Evolutionary conservation across 2,329 filamentous ascomycete species (phyloP).

Genomic region (Microcyclospora pomicola): DNA sequence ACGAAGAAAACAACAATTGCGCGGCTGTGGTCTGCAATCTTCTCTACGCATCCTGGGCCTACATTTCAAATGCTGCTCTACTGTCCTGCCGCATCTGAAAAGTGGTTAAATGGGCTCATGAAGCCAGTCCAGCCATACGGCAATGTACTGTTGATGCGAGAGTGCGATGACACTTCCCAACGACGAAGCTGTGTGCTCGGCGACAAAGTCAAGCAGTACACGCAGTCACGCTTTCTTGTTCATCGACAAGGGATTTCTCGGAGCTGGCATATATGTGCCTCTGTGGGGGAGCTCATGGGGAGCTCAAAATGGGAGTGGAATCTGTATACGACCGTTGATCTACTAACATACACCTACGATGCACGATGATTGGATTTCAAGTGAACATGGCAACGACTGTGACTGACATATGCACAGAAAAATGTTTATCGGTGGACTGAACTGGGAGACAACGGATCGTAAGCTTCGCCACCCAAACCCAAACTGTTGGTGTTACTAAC

Average conservation of each 20-base stretch:
- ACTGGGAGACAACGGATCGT: slow-evolving; percentile 99
- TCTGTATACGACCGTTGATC: slow-evolving; percentile 2
- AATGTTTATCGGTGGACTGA: slow-evolving; percentile 98
- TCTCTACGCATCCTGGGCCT: background rate
- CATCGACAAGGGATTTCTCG: background rate
- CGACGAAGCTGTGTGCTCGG: background rate
- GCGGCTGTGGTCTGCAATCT: background rate
- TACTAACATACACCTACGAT: slow-evolving; percentile 5
- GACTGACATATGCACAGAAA: slow-evolving; percentile 46
- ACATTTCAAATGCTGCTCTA: background rate
- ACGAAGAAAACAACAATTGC: slow-evolving; percentile 3
- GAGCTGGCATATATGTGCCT: background rate
- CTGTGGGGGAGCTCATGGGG: background rate
- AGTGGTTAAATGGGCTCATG: background rate
- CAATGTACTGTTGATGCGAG: background rate
- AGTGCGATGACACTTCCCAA: background rate
- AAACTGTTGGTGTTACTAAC: slow-evolving; percentile 16
- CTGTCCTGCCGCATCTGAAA: background rate
- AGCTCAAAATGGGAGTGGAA: background rate
- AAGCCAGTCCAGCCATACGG: background rate
- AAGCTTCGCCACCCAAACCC: slow-evolving; percentile 31
- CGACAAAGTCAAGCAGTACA: background rate
- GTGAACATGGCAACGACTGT: slow-evolving; percentile 19
- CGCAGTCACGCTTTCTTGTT: background rate
- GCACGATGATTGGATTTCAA: background rate